These are phyloP conservation scores for Hansenula anomala DNA, from an alignment of 1,139 yeast genomes.

Conservation along the genomic window DNA sequence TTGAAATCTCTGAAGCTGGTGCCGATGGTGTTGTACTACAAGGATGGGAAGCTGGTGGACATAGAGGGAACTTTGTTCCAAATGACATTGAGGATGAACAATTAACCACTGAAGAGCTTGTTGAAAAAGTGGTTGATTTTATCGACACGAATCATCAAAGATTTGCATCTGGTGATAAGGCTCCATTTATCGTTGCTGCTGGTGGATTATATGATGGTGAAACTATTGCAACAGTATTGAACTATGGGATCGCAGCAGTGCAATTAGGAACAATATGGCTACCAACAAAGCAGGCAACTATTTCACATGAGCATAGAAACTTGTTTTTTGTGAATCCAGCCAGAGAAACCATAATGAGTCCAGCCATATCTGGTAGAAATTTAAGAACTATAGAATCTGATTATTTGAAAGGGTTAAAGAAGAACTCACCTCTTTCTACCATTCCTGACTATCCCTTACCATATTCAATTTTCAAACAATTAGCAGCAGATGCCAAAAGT, in stretches of 20 bases:
- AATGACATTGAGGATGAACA: constrained; percentile 28
- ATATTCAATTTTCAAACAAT: constrained; percentile 15
- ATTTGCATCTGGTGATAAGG: constrained; percentile 1
- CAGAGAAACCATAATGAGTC: constrained; percentile 13
- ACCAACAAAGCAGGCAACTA: constrained; percentile 21
- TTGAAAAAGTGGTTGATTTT: constrained; percentile 22
- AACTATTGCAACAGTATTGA: constrained; percentile 26
- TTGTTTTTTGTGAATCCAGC: constrained; percentile 6
- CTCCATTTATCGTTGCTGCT: constrained; percentile 36
- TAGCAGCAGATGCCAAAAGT: constrained; percentile 7
- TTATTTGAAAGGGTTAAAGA: constrained; percentile 8
- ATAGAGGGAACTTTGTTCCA: constrained; percentile 39
- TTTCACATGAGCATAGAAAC: constrained; percentile 12
- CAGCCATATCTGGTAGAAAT: constrained; percentile 20
- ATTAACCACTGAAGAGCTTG: constrained; percentile 32
- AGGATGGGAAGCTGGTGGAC: constrained; percentile 55
- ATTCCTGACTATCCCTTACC: constrained; percentile 22
- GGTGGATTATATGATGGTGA: constrained; percentile 39
- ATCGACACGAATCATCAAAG: constrained; percentile 2
- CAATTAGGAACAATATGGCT: constrained; percentile 45
- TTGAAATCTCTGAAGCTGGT: constrained; percentile 21
- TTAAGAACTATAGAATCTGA: constrained; percentile 17
- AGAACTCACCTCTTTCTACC: not conserved
- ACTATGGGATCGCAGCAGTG: constrained; percentile 40
- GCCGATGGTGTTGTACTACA: constrained; percentile 42